These are phyloP conservation scores for Exophiala xenobiotica DNA, from an alignment of 2,329 filamentous ascomycete genomes.

Conservation along the genomic window DNA sequence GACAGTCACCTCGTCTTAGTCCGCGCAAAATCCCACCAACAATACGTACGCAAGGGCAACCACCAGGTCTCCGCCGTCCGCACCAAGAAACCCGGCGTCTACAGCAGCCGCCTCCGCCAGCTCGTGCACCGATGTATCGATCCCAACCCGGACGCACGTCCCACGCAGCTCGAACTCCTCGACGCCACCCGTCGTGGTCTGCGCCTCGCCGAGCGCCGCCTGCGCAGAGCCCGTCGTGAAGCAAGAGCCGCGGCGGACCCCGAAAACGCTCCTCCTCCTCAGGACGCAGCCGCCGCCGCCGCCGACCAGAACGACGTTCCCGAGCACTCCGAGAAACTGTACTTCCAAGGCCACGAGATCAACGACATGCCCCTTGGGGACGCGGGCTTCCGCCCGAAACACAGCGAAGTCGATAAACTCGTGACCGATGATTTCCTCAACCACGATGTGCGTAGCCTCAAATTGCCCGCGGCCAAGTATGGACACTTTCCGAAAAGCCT, in stretches of 20 bases:
- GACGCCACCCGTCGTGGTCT: conserved; percentile 14
- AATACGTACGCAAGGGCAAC: conserved; percentile 13
- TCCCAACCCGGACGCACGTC: conserved; percentile 18
- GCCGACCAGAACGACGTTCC: not conserved
- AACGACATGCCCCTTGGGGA: conserved; percentile 22
- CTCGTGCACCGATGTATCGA: conserved; percentile 20
- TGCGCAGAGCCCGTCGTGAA: not conserved
- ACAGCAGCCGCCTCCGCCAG: conserved; percentile 17
- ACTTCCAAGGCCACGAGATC: conserved; percentile 24
- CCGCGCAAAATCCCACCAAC: too few relatives aligned
- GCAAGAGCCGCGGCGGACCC: not conserved
- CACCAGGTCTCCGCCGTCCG: conserved; percentile 17
- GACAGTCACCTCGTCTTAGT: too few relatives aligned
- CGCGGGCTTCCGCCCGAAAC: conserved; percentile 1
- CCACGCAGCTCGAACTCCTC: conserved; percentile 19
- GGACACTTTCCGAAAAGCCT: not conserved
- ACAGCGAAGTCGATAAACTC: conserved; percentile 1
- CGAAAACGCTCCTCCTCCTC: not conserved
- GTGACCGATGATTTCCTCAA: conserved; percentile 12
- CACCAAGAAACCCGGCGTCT: conserved; percentile 10
- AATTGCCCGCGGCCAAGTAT: conserved; percentile 6
- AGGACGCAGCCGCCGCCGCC: not conserved
- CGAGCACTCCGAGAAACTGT: conserved; percentile 13
- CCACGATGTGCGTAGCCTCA: conserved; percentile 14
- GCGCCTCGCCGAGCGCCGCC: conserved; percentile 5